Evolutionary conservation across 768 basidiomycete genomes (phyloP).

Genomic region (Mycena albidolilacea): DNA sequence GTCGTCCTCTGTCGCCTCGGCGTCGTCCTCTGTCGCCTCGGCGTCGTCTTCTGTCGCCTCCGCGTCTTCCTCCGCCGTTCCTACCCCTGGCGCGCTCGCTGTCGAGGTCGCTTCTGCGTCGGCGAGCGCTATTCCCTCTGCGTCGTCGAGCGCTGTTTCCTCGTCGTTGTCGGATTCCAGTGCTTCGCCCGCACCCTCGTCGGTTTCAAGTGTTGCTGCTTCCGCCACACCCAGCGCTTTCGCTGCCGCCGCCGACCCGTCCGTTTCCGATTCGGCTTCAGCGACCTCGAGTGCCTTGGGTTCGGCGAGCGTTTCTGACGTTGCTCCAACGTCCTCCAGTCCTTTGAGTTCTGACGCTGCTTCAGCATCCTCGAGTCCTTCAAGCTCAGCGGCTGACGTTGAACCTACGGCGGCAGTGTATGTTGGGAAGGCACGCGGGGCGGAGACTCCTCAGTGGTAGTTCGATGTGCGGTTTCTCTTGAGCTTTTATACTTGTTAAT

Average conservation of each 20-base stretch:
- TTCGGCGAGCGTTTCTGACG: slow-evolving; percentile 7
- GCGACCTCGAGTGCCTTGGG: slow-evolving; percentile 17
- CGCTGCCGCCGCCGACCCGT: slow-evolving; percentile 46
- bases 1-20: slow-evolving; percentile 7
- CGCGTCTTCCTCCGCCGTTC: slow-evolving; percentile 21
- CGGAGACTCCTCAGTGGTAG: slow-evolving; percentile 8
- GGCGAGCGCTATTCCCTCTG: neutral
- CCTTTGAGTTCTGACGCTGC: neutral
- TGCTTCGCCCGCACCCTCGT: neutral
- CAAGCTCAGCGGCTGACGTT: no score
- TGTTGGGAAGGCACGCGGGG: neutral
- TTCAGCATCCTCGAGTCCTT: no score
- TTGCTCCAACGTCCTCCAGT: neutral
- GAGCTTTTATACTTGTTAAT: neutral
- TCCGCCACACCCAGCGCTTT: slow-evolving; percentile 54
- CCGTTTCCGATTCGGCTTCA: slow-evolving; percentile 14
- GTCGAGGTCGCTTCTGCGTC: slow-evolving; percentile 30
- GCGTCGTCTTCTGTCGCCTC: slow-evolving; percentile 32
- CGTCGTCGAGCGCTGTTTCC: slow-evolving; percentile 9
- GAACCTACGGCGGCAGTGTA: slow-evolving; percentile 11
- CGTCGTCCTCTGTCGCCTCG: slow-evolving; percentile 29
- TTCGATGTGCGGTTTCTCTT: slow-evolving; percentile 8
- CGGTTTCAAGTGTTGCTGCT: slow-evolving; percentile 43
- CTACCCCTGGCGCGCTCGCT: slow-evolving; percentile 27
- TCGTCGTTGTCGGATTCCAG: neutral